Evolutionary conservation across 202 grass and related monocot genomes (phyloP), one percentile per base, ranked within the genome.

Genomic region (Cymbopogon flexuosus): DNA sequence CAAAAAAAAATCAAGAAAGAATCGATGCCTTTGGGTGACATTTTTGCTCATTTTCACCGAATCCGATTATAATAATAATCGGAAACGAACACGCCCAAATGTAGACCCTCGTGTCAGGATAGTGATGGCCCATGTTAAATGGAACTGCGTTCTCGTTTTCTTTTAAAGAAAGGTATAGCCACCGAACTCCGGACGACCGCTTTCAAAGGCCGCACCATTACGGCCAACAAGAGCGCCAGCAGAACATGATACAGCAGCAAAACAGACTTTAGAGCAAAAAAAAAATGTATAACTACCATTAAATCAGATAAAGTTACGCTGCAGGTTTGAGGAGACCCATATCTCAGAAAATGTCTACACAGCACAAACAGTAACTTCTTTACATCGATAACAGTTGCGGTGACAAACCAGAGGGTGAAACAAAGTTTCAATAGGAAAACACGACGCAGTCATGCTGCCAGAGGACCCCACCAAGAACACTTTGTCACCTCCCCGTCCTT

Each of bases 401-500:
- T 67, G 59, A 86, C 79, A 86, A 68, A 61, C 51, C 19, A 73
- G 79, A 43, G 41, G 78, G 51, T 60, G 33, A 73, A 89, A 77
- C 67, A 67, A 80, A 76, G 63, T 79, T 31, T 66, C 39, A 62
- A 79, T 51, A 83, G 52, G 62, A 89, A 73, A 79, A 52, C 68
- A 78, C 1, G 22, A 73, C 62, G 65, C 66, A 49, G 63, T 47
- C 61, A 52, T 67, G 60, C 62, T 68, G 86, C 70, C 51, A 30
- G 65, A n/a, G n/a, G 39, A 82, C 67, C 73, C 74, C 73, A 73
- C 61, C 45, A 62, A 64, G 56, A 49, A 65, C 35, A 75, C 33
- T 66, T 69, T 39, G 79, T 62, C 83, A 89, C 68, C 75, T 73
- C 68, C 63, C 73, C 73, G 33, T 78, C 76, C 73, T 85, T 86